Evolutionary conservation across 2,329 filamentous ascomycete genomes (phyloP).

Genomic region (Metarhizium humberi): DNA sequence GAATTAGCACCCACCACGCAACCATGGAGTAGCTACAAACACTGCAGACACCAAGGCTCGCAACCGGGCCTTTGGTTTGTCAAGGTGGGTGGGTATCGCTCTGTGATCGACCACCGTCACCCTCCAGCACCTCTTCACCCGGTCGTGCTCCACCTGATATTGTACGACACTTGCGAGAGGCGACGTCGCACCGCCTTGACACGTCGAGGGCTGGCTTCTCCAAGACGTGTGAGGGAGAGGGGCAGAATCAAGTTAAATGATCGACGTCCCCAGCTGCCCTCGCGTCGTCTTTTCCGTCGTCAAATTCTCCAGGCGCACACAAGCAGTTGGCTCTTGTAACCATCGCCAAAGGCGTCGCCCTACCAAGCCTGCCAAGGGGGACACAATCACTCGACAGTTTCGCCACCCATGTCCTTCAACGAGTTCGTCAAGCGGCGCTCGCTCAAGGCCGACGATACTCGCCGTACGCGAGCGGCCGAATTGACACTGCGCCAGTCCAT

Average conservation of each 20-base stretch:
- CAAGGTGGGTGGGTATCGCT: not conserved
- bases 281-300: not conserved
- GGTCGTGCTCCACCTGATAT: not conserved
- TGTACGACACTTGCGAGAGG: not conserved
- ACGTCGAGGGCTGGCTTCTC: not conserved
- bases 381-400: no score
- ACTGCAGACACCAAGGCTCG: no score
- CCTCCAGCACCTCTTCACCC: not conserved
- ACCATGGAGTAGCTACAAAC: no score
- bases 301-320: not conserved
- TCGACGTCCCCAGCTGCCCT: not conserved
- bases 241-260: not conserved
- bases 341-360: not conserved
- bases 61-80: no score
- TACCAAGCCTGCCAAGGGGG: no score
- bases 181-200: not conserved
- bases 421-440: conserved; percentile 35
- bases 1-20: no score
- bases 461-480: conserved; percentile 36
- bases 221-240: not conserved
- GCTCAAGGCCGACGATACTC: conserved; percentile 32
- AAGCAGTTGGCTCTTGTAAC: not conserved
- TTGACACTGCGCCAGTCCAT: conserved; percentile 59
- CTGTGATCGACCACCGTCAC: not conserved
- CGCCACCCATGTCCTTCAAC: conserved; percentile 28